A percentile compares a stretch with the other conserved stretches of the same genome.
These are phyloP conservation scores for Yamadazyma kanchanaburiensis DNA, from an alignment of 1,139 yeast species.

Conservation along the genomic window DNA sequence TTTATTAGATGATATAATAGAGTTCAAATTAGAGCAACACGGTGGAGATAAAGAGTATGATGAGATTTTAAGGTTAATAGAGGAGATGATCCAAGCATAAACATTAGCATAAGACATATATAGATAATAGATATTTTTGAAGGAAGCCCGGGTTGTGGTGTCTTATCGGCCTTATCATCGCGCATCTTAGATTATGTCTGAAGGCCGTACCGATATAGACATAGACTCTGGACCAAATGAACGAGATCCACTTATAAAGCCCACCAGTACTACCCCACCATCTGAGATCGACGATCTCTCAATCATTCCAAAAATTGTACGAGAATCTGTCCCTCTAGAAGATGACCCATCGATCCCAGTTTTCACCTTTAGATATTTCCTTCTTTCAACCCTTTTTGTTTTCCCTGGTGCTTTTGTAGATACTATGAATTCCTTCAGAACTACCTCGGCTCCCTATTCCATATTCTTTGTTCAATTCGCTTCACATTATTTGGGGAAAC, in stretches of 20 bases:
- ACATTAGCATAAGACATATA: too few relatives aligned
- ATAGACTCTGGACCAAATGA: too few relatives aligned
- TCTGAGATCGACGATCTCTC: conserved; percentile 3
- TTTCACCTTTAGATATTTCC: conserved; percentile 39
- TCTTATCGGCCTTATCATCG: too few relatives aligned
- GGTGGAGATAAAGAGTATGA: conserved; percentile 6
- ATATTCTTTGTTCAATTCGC: conserved; percentile 45
- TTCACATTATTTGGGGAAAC: conserved; percentile 41
- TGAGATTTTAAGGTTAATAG: conserved; percentile 15
- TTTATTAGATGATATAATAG: conserved; percentile 66
- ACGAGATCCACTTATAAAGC: too few relatives aligned
- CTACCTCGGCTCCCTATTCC: conserved; percentile 46
- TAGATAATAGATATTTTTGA: too few relatives aligned
- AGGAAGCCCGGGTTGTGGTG: too few relatives aligned
- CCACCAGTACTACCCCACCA: too few relatives aligned
- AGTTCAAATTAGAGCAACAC: conserved; percentile 33
- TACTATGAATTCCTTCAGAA: conserved; percentile 46
- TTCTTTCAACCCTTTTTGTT: conserved; percentile 36
- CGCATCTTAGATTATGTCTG: too few relatives aligned
- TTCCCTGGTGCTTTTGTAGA: conserved; percentile 48
- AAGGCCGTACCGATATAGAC: too few relatives aligned
- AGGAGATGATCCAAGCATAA: conserved; percentile 14
- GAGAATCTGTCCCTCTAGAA: conserved; percentile 31
- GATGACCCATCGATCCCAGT: conserved; percentile 36
- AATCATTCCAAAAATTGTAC: conserved; percentile 25